phyloP scores from a whole-genome alignment of 2,329 filamentous ascomycete species.

The Daldinia eschscholtzii region DNA sequence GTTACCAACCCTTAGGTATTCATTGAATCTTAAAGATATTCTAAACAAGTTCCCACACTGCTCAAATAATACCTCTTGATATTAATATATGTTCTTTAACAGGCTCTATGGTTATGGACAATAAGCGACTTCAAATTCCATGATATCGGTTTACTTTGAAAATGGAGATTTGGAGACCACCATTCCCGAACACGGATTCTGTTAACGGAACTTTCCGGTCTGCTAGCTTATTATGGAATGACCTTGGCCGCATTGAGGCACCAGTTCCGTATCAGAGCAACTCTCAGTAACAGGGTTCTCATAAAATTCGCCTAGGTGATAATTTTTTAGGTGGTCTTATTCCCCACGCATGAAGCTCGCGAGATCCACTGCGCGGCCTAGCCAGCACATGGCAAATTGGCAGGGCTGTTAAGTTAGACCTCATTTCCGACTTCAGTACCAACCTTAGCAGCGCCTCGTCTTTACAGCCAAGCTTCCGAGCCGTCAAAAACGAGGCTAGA shows the following conservation, averaged over 20 bases:
- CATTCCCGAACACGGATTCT: conserved; percentile 7
- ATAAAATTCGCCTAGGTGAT: conserved; percentile 20
- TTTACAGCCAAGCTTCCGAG: conserved; percentile 24
- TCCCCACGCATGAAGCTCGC: conserved; percentile 37
- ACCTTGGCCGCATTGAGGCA: conserved; percentile 28
- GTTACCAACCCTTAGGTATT: background rate
- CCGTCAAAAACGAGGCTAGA: conserved; percentile 21
- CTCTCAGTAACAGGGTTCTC: conserved; percentile 26
- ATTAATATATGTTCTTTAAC: too few relatives aligned
- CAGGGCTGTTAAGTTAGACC: conserved; percentile 36
- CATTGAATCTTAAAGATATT: background rate
- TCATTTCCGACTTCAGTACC: conserved; percentile 40
- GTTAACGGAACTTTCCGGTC: conserved; percentile 8
- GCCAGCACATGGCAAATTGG: conserved; percentile 39
- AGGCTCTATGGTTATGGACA: background rate
- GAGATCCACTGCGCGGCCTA: conserved; percentile 27
- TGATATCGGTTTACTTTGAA: background rate
- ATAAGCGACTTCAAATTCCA: background rate
- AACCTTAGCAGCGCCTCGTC: conserved; percentile 18
- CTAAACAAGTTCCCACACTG: too few relatives aligned
- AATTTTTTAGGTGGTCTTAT: conserved; percentile 30
- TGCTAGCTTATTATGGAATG: conserved; percentile 9
- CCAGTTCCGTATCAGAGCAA: conserved; percentile 20
- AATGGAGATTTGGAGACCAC: background rate
- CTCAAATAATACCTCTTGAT: too few relatives aligned